Evolutionary conservation across 495 filamentous ascomycete genomes (phyloP).

Genomic region (Penicillium lividum): DNA sequence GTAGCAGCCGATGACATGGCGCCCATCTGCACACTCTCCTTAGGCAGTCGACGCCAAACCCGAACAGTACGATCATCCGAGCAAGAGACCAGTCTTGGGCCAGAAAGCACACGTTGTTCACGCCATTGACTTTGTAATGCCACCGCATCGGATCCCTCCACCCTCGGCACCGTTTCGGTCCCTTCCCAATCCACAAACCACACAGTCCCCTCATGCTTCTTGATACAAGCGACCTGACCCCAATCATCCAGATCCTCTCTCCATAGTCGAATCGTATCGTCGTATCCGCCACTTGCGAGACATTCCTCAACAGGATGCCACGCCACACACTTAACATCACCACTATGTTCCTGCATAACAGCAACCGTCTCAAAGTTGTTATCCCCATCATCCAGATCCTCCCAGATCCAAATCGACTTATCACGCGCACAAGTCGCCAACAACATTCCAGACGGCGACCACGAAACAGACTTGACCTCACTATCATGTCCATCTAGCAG

Average conservation of each 20-base stretch:
- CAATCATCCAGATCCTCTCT: conserved; percentile 90
- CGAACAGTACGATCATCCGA: conserved; percentile 77
- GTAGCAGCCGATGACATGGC: conserved; percentile 32
- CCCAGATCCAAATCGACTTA: conserved; percentile 99
- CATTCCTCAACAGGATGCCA: conserved; percentile 86
- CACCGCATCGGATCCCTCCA: neutral
- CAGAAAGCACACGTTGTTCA: conserved; percentile 45
- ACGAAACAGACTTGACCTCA: conserved; percentile 86
- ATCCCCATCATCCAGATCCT: conserved; percentile 78
- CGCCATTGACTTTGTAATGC: conserved; percentile 37
- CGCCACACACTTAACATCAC: conserved; percentile 88
- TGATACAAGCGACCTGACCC: conserved; percentile 80
- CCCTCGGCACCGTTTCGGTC: conserved; percentile 7
- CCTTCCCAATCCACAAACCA: conserved; percentile 86
- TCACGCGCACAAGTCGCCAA: conserved; percentile 90
- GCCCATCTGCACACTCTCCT: conserved; percentile 36
- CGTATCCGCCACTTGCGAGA: conserved; percentile 84
- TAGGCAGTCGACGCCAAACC: conserved; percentile 71
- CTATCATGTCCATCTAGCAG: conserved; percentile 92
- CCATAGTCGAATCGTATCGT: conserved; percentile 88
- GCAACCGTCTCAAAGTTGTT: conserved; percentile 97
- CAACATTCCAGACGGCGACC: conserved; percentile 74
- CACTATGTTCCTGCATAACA: conserved; percentile 89
- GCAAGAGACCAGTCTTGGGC: conserved; percentile 70
- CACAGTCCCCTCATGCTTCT: conserved; percentile 77